phyloP scores from a whole-genome alignment of 129 eudicot genomes.

The Flaveria bidentis region DNA sequence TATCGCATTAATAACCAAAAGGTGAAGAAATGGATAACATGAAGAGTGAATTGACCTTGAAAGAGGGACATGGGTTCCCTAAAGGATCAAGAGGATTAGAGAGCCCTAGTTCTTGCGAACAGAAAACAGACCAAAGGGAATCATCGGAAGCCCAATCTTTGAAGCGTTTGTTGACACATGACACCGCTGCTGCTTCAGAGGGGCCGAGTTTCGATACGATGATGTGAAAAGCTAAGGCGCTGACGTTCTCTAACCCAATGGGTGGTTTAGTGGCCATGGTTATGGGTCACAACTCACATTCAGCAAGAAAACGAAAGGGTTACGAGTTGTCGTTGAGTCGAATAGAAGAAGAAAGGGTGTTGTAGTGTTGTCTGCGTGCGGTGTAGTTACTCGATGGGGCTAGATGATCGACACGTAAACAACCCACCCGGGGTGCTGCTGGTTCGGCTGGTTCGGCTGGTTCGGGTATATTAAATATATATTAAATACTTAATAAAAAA shows the following conservation, averaged over 20 bases:
- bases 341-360: neutral
- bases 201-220: constrained; percentile 60
- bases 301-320: neutral
- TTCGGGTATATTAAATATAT: too few species aligned
- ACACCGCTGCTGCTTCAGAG: constrained; percentile 45
- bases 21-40: neutral
- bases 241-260: constrained; percentile 51
- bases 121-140: constrained; percentile 59
- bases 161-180: constrained; percentile 48
- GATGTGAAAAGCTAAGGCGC: constrained; percentile 51
- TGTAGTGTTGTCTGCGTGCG: too few species aligned
- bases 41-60: constrained; percentile 42
- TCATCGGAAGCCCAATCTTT: constrained; percentile 66
- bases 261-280: constrained; percentile 24
- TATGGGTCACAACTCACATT: constrained; percentile 15
- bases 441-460: too few species aligned
- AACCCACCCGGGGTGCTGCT: too few species aligned
- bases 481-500: too few species aligned
- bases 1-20: neutral
- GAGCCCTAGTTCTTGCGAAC: constrained; percentile 52
- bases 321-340: too few species aligned
- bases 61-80: constrained; percentile 51
- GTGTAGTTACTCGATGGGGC: too few species aligned
- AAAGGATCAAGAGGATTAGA: constrained; percentile 54
- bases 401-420: too few species aligned